Base-by-base conservation (phyloP, 2,329 filamentous ascomycete genomes). In the Paracamarosporium sp. region DNA sequence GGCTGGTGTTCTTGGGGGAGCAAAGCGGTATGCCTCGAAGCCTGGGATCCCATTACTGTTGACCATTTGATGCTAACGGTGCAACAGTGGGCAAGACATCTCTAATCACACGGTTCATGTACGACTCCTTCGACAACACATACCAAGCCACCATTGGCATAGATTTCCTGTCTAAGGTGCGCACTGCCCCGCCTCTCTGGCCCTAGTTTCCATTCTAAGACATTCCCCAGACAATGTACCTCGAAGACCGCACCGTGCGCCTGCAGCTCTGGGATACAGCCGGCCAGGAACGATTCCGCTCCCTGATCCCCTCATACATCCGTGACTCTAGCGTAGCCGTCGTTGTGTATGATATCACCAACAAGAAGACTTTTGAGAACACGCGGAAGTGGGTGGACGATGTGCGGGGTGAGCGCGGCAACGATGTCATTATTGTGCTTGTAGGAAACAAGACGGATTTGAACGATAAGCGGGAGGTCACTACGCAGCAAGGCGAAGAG, bases 361-460 rank as follows among this genome's bases (percentile, higher is more conserved):
- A 95, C 78, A 90, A 90, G 63, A 97, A 98, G 80, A 96, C 93
- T 24, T 99, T 99, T 83, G 91, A 97, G 77, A 97, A 99, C 80
- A 99, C 95, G 53, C 89, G 93, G 74, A 99, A 99, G 85, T 99
- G 96, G 95, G 96, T 99, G 66, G 95, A 99, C 76, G 95, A 99
- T 75, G 95, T 99, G 57, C 88, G 95, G 61, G 94, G 93, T 50
- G 95, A 99, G 83, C 88, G 95, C 73, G 95, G 95, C 50, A 97
- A 96, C 82, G 95, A 99, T 79, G 96, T 99, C 60, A 99, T 99
- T 71, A 98, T 99, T 71, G 95, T 99, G 45, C 82, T 99, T 45
- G 96, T 99, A 36, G 95, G 95, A 66, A 99, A 99, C 85, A 99
- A 99, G 88, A 99, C 95, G 43, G 95, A 99, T 84, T 80, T 99